Percentiles rank a stretch among this genome's conserved stretches.
phyloP scores from a whole-genome alignment of 2,329 filamentous ascomycete genomes.

The Talaromyces rugulosus region DNA sequence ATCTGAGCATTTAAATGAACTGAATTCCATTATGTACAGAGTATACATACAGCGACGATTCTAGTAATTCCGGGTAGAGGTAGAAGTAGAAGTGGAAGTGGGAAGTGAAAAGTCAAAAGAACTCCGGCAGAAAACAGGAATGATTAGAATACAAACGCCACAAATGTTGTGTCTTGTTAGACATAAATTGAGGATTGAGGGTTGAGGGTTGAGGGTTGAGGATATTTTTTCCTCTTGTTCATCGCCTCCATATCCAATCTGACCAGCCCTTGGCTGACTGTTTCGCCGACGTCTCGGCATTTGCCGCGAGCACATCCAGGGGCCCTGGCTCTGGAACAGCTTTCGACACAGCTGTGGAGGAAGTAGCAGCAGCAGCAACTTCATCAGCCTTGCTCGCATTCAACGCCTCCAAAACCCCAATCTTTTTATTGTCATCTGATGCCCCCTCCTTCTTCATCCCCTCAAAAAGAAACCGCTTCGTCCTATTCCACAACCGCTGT shows the following conservation, averaged over 20 bases:
- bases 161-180: background rate
- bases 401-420: constrained; percentile 31
- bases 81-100: constrained; percentile 16
- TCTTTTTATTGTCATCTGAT: background rate
- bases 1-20: constrained; percentile 12
- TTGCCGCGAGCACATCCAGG: constrained; percentile 32
- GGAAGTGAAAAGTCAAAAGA: constrained; percentile 18
- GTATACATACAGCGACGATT: constrained; percentile 27
- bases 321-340: constrained; percentile 18
- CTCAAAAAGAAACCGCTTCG: constrained; percentile 35
- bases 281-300: constrained; percentile 33
- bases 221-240: constrained; percentile 8
- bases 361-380: background rate
- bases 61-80: constrained; percentile 13
- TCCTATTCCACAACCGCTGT: constrained; percentile 34
- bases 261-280: constrained; percentile 34
- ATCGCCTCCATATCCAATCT: constrained; percentile 37
- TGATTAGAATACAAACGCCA: constrained; percentile 3
- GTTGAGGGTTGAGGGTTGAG: too few species aligned
- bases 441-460: constrained; percentile 35
- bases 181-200: background rate
- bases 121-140: background rate
- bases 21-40: constrained; percentile 5
- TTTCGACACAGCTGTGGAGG: background rate
- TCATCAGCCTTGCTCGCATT: constrained; percentile 30